phyloP scores from a whole-genome alignment of 148 eudicot species.

The Rheum nobile region DNA sequence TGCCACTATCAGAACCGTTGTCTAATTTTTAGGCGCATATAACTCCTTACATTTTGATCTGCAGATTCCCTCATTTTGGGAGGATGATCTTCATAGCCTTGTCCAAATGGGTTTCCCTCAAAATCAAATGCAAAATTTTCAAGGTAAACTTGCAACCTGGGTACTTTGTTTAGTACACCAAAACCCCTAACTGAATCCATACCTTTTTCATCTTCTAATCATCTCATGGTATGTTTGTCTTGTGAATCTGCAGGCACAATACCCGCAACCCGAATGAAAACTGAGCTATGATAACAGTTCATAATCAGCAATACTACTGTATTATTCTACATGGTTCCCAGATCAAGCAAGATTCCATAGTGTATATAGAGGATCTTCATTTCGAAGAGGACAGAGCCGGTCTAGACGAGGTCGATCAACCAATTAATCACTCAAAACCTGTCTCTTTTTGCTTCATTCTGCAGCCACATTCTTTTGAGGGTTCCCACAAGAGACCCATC shows the following conservation, averaged over 20 bases:
- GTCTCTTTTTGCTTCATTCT: conserved; percentile 7
- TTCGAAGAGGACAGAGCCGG: neutral
- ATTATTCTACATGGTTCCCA: neutral
- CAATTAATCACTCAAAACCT: conserved; percentile 1
- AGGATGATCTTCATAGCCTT: conserved; percentile 10
- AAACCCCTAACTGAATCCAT: neutral
- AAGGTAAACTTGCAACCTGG: neutral
- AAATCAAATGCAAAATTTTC: neutral
- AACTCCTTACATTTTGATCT: neutral
- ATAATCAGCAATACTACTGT: neutral
- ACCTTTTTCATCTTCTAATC: neutral
- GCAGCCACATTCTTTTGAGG: conserved; percentile 8
- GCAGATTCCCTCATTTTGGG: conserved; percentile 5
- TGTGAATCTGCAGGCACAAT: neutral
- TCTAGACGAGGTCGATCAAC: neutral
- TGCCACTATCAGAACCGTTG: neutral
- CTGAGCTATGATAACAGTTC: neutral
- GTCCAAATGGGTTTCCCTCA: conserved; percentile 9
- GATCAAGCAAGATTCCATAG: neutral
- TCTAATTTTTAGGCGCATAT: neutral
- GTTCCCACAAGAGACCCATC: neutral
- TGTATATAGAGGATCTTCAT: neutral
- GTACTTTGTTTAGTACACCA: neutral
- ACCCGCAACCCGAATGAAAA: conserved; percentile 4
- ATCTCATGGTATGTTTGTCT: neutral